Percentiles rank a stretch among this genome's conserved stretches.
phyloP scores from a whole-genome alignment of 345 rosid genomes.

The Lepidium didymum region DNA sequence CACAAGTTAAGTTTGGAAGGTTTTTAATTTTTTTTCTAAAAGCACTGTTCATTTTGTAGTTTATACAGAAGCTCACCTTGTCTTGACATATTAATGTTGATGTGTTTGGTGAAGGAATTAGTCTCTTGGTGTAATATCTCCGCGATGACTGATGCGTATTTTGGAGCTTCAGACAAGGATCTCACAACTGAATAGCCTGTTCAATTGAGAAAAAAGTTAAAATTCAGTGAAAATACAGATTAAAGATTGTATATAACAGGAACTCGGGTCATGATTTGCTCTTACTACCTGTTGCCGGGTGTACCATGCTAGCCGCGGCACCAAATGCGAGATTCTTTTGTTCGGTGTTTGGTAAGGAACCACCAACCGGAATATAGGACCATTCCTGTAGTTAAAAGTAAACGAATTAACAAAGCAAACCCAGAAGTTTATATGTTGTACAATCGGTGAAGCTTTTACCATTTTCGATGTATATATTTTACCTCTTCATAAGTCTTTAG shows the following conservation, averaged over 20 bases:
- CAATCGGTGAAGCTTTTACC: not conserved
- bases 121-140: constrained; percentile 43
- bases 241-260: not conserved
- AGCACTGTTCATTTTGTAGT: not conserved
- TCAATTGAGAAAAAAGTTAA: constrained; percentile 5
- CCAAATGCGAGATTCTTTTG: constrained; percentile 94
- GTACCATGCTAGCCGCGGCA: constrained; percentile 98
- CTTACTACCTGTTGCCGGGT: constrained; percentile 81
- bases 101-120: constrained; percentile 25
- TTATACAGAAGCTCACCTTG: constrained; percentile 44
- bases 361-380: constrained; percentile 98
- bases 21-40: not conserved
- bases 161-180: constrained; percentile 93
- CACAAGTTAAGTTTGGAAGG: not conserved
- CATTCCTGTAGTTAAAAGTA: constrained; percentile 55
- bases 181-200: constrained; percentile 95
- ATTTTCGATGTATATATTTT: not conserved
- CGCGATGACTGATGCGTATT: constrained; percentile 79
- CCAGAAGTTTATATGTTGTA: not conserved
- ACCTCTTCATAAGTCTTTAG: constrained; percentile 84
- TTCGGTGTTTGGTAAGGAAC: constrained; percentile 86
- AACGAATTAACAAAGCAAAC: not conserved
- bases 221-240: not conserved
- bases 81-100: constrained; percentile 53
- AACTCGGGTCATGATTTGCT: constrained; percentile 2